Evolutionary conservation across 2,329 filamentous ascomycete genomes (phyloP), one percentile per base, ranked within the genome.

Genomic region (Arachnomyces sp.): DNA sequence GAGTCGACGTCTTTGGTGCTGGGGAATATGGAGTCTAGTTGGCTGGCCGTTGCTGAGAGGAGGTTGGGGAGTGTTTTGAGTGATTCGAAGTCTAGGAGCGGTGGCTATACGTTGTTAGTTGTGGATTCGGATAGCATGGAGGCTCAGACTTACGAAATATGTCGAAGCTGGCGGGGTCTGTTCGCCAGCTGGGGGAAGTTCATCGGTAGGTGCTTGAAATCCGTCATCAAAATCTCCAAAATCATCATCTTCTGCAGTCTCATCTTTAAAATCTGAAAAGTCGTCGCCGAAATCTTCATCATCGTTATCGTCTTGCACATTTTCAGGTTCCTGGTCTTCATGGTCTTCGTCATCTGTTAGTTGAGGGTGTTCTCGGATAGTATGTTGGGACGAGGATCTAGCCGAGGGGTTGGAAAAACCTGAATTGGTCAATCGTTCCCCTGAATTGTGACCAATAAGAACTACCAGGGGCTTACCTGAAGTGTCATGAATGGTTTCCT

Each of bases 281-380:
- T 72, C 69, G 40, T 78, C 79, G 38, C 75, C 76, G 58, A 79
- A 77, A 49, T 81, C 82, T 55, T 83, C 80, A 61, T 86, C 87
- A 53, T 46, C 45, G 43, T 84, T 45, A 25, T 46, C 66, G 33
- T 51, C 49, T 20, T 61, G 59, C 38, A 61, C 60, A 13, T 66
- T 71, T 49, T 70, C 69, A 42, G 67, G 66, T 45, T 69, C 72
- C 36, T 73, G 75, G 52, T 79, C 76, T 52, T 77, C 74, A 49
- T 80, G 79, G 46, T 78, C 75, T 60, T 76, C 40, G 28, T 52
- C 41, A 42, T 50, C 48, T 61, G 31, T 56, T 39, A 46, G 31
- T 39, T 42, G 39, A 12, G 43, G 47, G 46, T 49, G 60, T 57
- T 59, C 51, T 64, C 65, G 57, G 50, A 48, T 50, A 53, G 64